phyloP scores from a whole-genome alignment of 1,139 yeast species.

The Sugiyamaella xylanicola region DNA sequence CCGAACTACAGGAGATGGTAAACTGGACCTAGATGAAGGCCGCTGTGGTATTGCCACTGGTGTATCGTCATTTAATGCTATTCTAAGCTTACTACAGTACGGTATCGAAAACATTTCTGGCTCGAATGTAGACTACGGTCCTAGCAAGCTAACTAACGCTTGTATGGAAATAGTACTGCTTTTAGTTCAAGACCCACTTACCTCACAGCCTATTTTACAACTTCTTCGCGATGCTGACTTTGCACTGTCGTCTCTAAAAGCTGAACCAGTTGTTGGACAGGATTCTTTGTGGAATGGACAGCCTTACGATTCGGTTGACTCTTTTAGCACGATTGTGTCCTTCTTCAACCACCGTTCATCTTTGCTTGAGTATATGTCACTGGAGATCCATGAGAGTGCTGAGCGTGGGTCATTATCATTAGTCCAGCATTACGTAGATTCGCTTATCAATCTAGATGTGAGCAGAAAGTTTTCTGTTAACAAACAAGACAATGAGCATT shows the following conservation, averaged over 20 bases:
- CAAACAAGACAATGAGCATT: slow-evolving; percentile 37
- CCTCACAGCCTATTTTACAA: slow-evolving; percentile 55
- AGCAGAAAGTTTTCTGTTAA: slow-evolving; percentile 17
- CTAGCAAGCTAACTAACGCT: slow-evolving; percentile 56
- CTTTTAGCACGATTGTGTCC: slow-evolving; percentile 55
- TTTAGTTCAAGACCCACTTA: slow-evolving; percentile 56
- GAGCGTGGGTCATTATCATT: slow-evolving; percentile 55
- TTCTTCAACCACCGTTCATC: slow-evolving; percentile 65
- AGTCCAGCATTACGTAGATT: slow-evolving; percentile 55
- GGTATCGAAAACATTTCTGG: slow-evolving; percentile 50
- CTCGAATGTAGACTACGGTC: slow-evolving; percentile 50
- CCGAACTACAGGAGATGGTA: slow-evolving; percentile 48
- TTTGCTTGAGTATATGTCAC: slow-evolving; percentile 66
- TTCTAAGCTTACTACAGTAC: slow-evolving; percentile 53
- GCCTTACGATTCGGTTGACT: slow-evolving; percentile 45
- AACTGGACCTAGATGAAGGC: slow-evolving; percentile 48
- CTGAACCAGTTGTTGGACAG: slow-evolving; percentile 56
- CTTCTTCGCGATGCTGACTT: slow-evolving; percentile 56
- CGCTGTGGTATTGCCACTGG: slow-evolving; percentile 54
- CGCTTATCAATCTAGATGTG: slow-evolving; percentile 49
- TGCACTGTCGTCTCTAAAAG: slow-evolving; percentile 54
- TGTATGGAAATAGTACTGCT: slow-evolving; percentile 63
- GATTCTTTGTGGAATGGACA: slow-evolving; percentile 56
- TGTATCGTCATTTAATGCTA: slow-evolving; percentile 57
- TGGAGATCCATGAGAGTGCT: slow-evolving; percentile 69